Base-by-base conservation (phyloP, 148 eudicot species). In the Beta vulgaris region DNA sequence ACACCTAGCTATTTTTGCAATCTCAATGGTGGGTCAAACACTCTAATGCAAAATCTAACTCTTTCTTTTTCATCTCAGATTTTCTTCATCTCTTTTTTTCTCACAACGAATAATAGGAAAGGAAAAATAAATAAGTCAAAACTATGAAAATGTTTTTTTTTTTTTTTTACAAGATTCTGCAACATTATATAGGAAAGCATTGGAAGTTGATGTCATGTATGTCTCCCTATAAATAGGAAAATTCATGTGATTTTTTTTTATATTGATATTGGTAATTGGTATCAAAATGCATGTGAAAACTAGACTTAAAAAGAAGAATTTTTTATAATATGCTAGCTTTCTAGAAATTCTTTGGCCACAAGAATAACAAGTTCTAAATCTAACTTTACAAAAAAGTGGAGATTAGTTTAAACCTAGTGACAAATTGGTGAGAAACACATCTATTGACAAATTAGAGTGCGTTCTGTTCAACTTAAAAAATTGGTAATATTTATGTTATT, bases 11-110 rank as follows among this genome's bases (percentile, higher is more conserved):
- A 68, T 68, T 55, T 59, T 67, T 67, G n/a, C 51, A n/a, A 67
- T 67, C 53, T 3, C 14, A 60, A 1, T n/a, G 53, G 51, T 60
- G 64, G 72, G 72, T 77, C 75, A 72, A 78, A n/a, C n/a, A n/a
- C n/a, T n/a, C n/a, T n/a, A n/a, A 53, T 71, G 58, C 69, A 48
- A 36, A n/a, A 34, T 36, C 13, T 7, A 36, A 15, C 7, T 1
- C 73, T 7, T 32, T 28, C 13, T 6, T 53, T 19, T 21, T 55
- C 6, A 2, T 55, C 49, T 55, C 28, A 21, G 49, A 54, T 51
- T 37, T 71, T 57, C 18, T 51, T 36, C 60, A 3, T 54, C 16
- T 35, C 12, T 54, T 49, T 9, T 12, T 19, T 28, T 32, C 31
- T 31, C 0, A 25, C 25, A 13, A 51, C 57, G 26, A 51, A 21